Conservation (phyloP, 108 stramenopile genomes). For the Phaeodactylum tricornutum region DNA sequence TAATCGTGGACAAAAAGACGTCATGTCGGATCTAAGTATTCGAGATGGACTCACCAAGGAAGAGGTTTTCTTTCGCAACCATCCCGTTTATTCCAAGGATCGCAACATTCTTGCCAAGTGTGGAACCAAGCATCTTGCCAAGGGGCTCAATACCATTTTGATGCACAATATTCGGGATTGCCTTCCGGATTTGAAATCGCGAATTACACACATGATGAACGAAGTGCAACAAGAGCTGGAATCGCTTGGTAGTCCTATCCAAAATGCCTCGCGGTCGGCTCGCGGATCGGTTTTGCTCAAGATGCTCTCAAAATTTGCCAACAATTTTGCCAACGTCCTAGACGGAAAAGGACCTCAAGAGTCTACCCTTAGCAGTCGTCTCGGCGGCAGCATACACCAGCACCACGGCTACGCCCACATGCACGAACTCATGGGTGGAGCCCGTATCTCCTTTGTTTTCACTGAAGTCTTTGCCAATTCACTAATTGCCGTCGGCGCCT, state of each 20-base stretch:
- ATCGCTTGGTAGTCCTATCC: constrained; percentile 62
- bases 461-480: constrained; percentile 86
- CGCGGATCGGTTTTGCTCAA: constrained; percentile 77
- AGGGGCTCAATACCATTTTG: constrained; percentile 83
- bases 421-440: constrained; percentile 94
- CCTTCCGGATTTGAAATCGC: constrained; percentile 91
- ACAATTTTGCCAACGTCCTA: constrained; percentile 79
- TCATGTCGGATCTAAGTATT: constrained; percentile 82
- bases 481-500: constrained; percentile 81
- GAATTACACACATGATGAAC: constrained; percentile 80
- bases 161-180: constrained; percentile 97
- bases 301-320: constrained; percentile 86
- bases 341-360: constrained; percentile 59
- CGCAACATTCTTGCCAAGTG: constrained; percentile 41
- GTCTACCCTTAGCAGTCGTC: not conserved
- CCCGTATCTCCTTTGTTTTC: constrained; percentile 91
- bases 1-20: constrained; percentile 94
- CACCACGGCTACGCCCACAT: not conserved
- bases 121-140: constrained; percentile 70
- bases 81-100: constrained; percentile 81
- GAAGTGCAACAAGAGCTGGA: constrained; percentile 85
- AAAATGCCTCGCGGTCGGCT: constrained; percentile 19
- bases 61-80: constrained; percentile 81
- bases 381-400: not conserved
- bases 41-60: constrained; percentile 85